Evolutionary conservation across 2,329 filamentous ascomycete species (phyloP), one percentile per base, ranked within the genome.

Genomic region (Cladophialophora chaetospira): DNA sequence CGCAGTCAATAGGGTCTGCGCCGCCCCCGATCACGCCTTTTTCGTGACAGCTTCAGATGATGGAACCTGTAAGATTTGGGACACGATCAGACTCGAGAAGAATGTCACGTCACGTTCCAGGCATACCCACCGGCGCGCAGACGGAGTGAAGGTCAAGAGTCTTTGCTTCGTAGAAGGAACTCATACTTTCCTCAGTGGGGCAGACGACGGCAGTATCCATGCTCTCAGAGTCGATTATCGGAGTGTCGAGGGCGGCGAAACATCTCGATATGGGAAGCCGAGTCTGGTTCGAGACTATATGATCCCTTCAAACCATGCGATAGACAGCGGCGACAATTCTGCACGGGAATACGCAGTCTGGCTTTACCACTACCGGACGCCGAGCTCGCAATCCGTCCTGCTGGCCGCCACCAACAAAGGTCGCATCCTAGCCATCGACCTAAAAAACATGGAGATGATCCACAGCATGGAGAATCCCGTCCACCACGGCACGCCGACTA

Each of bases 41-140:
- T 99, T 99, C 72, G 82, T 97, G 55, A 97, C 94, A 0, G 93
- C 87, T 5, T 93, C 92, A 8, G 90, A 96, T 67, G 94, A 99
- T 72, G 90, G 94, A 2, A 85, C 83, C 5, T 89, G 97, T 55
- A 96, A 90, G 68, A 82, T 99, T 4, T 99, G 94, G 94, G 94
- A 99, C 73, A 88, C 91, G 23, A 86, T 86, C 23, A 83, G 94
- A 21, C 80, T 99, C 5, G 94, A 99, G 73, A 88, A 91, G 42
- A 97, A 97, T 69, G 85, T 97, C 47, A 88, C 89, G 0, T 88
- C 96, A 66, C 85, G 91, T 40, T 91, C 94, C 25, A 83, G 93
- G 19, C 89, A 95, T 68, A 95, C 89, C 0, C 88, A 97, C 73
- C 86, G 81, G 55, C 89, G 97, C 66, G 82, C 81, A 0, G 74